phyloP scores from a whole-genome alignment of 2,329 filamentous ascomycete genomes.

The Rutstroemia sp. region DNA sequence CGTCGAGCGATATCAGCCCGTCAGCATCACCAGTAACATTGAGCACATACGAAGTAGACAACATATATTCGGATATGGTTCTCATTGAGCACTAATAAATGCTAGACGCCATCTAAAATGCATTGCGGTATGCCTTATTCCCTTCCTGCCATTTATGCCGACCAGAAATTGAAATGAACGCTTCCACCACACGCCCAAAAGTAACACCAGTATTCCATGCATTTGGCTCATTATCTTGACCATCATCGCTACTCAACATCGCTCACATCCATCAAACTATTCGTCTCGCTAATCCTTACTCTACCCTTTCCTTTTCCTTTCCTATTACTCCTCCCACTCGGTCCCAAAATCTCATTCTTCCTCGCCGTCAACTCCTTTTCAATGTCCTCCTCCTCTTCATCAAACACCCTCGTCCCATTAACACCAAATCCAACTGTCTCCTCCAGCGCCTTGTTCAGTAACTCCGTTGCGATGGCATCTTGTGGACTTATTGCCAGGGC shows the following conservation, averaged over 20 bases:
- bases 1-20: neutral
- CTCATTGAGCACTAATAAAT: neutral
- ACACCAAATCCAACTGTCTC: conserved; percentile 41
- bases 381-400: conserved; percentile 44
- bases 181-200: neutral
- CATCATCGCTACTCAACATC: conserved; percentile 39
- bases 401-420: conserved; percentile 20
- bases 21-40: no score
- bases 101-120: conserved; percentile 1
- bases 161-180: neutral
- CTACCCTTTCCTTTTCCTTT: conserved; percentile 38
- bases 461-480: conserved; percentile 72
- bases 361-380: conserved; percentile 44
- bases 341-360: conserved; percentile 38
- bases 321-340: conserved; percentile 35
- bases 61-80: neutral
- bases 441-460: conserved; percentile 64
- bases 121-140: neutral
- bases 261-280: conserved; percentile 49
- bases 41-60: no score
- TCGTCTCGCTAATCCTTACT: conserved; percentile 31
- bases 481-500: conserved; percentile 72
- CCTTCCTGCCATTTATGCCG: neutral
- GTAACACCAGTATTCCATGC: neutral
- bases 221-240: neutral